Conservation (phyloP, 1,284 basidiomycete genomes). For the Ceratobasidium sp. region DNA sequence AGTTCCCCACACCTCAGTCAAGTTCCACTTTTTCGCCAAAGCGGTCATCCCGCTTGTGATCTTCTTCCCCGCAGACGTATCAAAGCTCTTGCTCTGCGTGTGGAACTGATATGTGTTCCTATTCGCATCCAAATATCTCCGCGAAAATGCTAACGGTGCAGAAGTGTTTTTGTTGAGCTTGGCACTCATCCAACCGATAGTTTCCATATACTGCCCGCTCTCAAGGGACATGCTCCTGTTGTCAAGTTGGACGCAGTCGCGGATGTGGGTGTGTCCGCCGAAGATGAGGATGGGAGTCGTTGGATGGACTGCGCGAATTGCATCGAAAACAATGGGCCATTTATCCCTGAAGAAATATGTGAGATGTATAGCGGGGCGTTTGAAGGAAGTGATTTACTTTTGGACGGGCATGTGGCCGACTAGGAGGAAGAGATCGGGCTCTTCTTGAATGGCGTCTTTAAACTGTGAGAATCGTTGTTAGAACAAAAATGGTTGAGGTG, state of each 20-base stretch:
- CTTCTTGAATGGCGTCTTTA: constrained; percentile 76
- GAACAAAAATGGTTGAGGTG: too few species aligned
- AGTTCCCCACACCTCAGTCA: constrained; percentile 68
- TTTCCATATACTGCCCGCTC: constrained; percentile 89
- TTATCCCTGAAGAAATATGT: constrained; percentile 45
- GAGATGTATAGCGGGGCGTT: not conserved
- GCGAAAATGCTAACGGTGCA: constrained; percentile 67
- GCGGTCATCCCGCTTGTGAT: constrained; percentile 67
- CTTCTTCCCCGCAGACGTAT: constrained; percentile 62
- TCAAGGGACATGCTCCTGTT: constrained; percentile 76
- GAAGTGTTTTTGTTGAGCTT: constrained; percentile 50
- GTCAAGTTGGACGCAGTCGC: constrained; percentile 76
- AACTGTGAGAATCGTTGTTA: constrained; percentile 62
- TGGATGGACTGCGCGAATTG: constrained; percentile 78
- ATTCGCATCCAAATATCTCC: constrained; percentile 80
- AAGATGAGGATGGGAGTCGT: constrained; percentile 81
- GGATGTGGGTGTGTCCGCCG: constrained; percentile 82
- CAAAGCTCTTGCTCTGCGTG: constrained; percentile 66
- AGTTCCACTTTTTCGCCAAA: constrained; percentile 65
- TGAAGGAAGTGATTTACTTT: constrained; percentile 22
- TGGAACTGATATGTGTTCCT: constrained; percentile 55
- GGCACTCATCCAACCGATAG: constrained; percentile 66
- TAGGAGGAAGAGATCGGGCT: constrained; percentile 83
- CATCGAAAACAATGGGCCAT: constrained; percentile 72
- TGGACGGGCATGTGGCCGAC: constrained; percentile 62